A percentile compares a stretch with the other conserved stretches of the same genome.
phyloP scores from a whole-genome alignment of 192 early-diverging fungal genomes.

The Backusella psychrophila region DNA sequence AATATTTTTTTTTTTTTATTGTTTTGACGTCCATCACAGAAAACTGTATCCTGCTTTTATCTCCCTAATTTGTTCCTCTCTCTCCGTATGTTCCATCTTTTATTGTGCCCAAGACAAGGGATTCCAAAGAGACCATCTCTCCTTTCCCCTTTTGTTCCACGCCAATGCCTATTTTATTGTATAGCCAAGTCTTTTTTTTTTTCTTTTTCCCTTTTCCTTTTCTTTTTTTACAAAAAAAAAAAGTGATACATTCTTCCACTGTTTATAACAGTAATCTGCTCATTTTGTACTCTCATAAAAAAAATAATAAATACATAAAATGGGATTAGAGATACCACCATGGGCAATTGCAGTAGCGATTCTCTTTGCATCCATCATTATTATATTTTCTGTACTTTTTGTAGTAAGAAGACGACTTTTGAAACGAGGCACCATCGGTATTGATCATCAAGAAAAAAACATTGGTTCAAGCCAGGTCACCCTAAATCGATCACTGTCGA shows the following conservation, averaged over 20 bases:
- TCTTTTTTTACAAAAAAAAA: not conserved
- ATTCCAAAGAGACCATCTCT: not conserved
- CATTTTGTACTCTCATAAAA: not conserved
- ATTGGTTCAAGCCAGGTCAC: not conserved
- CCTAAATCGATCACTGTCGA: not conserved
- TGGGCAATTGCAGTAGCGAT: not conserved
- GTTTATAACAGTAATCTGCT: not conserved
- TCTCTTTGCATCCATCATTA: not conserved
- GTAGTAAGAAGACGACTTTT: not conserved
- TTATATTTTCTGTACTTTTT: not conserved
- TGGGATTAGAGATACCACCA: not conserved
- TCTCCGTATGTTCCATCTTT: not conserved
- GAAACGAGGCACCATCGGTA: not conserved
- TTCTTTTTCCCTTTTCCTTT: not conserved
- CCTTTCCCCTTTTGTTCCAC: not conserved
- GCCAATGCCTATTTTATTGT: not conserved
- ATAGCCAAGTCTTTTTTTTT: not conserved
- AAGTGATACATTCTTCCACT: not conserved
- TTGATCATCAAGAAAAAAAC: not conserved
- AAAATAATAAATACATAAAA: not conserved
- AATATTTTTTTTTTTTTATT: not conserved
- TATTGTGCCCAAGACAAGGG: slow-evolving; percentile 1
- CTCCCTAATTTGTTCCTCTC: not conserved
- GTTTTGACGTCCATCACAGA: not conserved
- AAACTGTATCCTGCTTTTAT: not conserved